These are phyloP conservation scores for Colletotrichum orbiculare DNA, from an alignment of 2,329 filamentous ascomycete species.

Conservation along the genomic window DNA sequence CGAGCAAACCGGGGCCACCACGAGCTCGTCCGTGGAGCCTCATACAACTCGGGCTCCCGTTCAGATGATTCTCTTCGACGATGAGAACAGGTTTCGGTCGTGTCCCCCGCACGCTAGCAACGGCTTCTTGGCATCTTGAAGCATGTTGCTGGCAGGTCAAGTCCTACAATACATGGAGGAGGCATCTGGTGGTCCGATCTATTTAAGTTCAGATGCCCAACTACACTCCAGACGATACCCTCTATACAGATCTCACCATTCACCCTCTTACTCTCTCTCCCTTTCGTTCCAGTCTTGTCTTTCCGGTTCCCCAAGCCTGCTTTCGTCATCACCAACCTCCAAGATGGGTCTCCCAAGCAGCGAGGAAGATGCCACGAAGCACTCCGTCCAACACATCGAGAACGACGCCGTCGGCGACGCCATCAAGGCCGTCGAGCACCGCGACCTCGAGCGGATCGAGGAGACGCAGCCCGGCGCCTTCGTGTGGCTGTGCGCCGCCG, in stretches of 20 bases:
- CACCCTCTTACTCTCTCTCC: neutral
- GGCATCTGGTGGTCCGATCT: no score
- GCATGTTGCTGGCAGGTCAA: neutral
- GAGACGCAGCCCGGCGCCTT: constrained; percentile 40
- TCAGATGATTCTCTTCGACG: neutral
- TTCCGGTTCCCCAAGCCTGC: no score
- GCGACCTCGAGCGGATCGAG: constrained; percentile 37
- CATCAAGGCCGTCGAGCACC: constrained; percentile 21
- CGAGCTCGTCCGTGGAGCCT: no score
- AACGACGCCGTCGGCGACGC: constrained; percentile 5
- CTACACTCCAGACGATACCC: neutral
- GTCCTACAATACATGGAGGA: no score
- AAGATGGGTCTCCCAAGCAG: neutral
- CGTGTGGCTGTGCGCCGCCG: constrained; percentile 43
- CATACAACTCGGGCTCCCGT: no score
- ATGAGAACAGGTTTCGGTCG: neutral
- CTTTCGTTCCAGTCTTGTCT: neutral
- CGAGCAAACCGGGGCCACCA: no score
- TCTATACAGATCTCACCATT: neutral
- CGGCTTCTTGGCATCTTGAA: neutral
- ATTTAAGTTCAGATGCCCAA: no score
- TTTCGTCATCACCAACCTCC: no score
- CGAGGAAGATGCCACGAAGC: neutral
- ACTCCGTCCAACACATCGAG: constrained; percentile 15
- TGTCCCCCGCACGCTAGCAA: neutral